phyloP scores from a whole-genome alignment of 2,329 filamentous ascomycete species.

The Aspergillus sp. region DNA sequence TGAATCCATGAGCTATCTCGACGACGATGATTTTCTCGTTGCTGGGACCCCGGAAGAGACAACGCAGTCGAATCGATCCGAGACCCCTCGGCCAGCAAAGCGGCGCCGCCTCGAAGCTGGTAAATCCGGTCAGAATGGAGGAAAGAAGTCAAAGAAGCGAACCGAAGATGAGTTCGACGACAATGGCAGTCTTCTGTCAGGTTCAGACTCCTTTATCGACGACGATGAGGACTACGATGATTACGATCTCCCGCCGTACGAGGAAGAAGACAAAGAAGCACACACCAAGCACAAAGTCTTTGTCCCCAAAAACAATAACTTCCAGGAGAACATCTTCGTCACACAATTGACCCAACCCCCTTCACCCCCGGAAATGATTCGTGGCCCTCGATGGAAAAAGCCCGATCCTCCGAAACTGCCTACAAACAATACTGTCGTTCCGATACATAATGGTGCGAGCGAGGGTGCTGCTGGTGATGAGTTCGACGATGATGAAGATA shows the following conservation, averaged over 20 bases:
- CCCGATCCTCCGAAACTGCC: conserved; percentile 23
- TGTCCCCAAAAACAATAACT: conserved; percentile 34
- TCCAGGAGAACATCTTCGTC: conserved; percentile 42
- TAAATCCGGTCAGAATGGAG: neutral
- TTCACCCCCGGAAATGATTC: conserved; percentile 48
- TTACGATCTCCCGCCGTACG: conserved; percentile 12
- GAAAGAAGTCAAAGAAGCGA: neutral
- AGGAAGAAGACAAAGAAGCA: conserved; percentile 7
- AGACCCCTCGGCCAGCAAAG: conserved; percentile 26
- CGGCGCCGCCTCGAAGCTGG: conserved; percentile 27
- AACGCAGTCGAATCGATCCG: conserved; percentile 2
- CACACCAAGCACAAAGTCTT: conserved; percentile 37
- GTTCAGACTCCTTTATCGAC: conserved; percentile 14
- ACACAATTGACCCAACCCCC: conserved; percentile 44
- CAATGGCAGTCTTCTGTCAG: conserved; percentile 9
- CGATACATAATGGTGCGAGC: no score
- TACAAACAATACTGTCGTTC: neutral
- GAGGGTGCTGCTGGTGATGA: conserved; percentile 2
- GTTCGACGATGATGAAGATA: conserved; percentile 23
- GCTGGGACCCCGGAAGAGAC: conserved; percentile 13
- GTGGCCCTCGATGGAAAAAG: conserved; percentile 49
- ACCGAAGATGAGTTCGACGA: conserved; percentile 5
- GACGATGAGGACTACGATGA: conserved; percentile 14
- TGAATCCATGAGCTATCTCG: conserved; percentile 24
- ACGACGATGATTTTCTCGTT: conserved; percentile 26